Conservation (phyloP, 2,329 filamentous ascomycete genomes). For the Hansfordia pulvinata region DNA sequence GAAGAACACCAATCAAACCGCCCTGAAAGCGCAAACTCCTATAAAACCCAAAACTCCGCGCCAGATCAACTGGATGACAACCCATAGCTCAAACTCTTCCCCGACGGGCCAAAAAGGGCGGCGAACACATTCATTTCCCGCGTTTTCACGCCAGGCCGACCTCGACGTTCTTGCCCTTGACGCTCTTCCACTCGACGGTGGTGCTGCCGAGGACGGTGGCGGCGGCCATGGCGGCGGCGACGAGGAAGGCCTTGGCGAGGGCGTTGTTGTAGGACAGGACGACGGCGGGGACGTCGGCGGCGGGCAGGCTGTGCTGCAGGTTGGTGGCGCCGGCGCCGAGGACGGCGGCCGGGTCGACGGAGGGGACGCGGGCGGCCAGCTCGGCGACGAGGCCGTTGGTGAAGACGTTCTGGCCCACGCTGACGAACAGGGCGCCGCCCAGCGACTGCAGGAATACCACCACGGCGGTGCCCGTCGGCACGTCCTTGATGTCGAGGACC, state of each 20-base stretch:
- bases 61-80: no score
- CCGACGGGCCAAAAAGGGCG: no score
- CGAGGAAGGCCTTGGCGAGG: slow-evolving; percentile 25
- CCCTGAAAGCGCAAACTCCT: no score
- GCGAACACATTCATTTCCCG: no score
- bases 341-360: slow-evolving; percentile 17
- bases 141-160: slow-evolving; percentile 5
- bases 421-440: slow-evolving; percentile 33
- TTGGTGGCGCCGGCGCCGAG: slow-evolving; percentile 22
- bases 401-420: slow-evolving; percentile 36
- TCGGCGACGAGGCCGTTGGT: slow-evolving; percentile 28
- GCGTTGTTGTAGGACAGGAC: slow-evolving; percentile 29
- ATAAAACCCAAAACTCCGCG: no score
- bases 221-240: slow-evolving; percentile 28
- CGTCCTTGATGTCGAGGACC: slow-evolving; percentile 14
- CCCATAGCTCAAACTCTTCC: no score
- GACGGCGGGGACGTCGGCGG: slow-evolving; percentile 18
- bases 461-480: slow-evolving; percentile 13
- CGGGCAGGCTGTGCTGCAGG: slow-evolving; percentile 15
- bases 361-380: slow-evolving; percentile 20
- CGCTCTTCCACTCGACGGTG: slow-evolving; percentile 38
- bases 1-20: no score
- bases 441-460: slow-evolving; percentile 28
- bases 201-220: slow-evolving; percentile 26
- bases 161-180: slow-evolving; percentile 37